Percentiles rank a stretch among this genome's conserved stretches.
phyloP scores from a whole-genome alignment of 371 early-diverging fungal species.

The Coemansia sp. region DNA sequence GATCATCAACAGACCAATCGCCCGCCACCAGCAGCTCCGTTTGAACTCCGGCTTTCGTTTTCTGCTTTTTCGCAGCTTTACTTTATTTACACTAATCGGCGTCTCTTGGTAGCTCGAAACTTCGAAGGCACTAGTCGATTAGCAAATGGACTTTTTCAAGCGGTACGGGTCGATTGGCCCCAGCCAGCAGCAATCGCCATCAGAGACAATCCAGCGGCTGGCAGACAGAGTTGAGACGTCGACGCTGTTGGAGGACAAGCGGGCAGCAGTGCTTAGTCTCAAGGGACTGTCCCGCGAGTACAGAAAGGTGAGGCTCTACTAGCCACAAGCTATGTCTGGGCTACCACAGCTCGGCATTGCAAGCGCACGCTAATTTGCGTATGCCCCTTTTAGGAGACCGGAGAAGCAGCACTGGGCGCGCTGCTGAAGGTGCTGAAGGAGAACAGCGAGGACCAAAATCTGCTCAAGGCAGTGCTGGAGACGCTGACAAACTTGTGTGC shows the following conservation, averaged over 20 bases:
- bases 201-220: slow-evolving; percentile 82
- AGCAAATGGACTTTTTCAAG: slow-evolving; percentile 78
- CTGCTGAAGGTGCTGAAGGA: slow-evolving; percentile 73
- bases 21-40: too few species aligned
- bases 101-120: background rate
- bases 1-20: too few species aligned
- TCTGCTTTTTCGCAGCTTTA: background rate
- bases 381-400: slow-evolving; percentile 68
- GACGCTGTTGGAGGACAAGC: slow-evolving; percentile 83
- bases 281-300: slow-evolving; percentile 85
- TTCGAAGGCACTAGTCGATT: background rate
- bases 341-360: too few species aligned
- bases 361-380: too few species aligned
- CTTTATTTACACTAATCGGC: slow-evolving; percentile 2
- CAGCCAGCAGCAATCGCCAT: slow-evolving; percentile 77
- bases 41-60: too few species aligned
- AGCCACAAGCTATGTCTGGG: too few species aligned
- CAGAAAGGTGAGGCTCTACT: slow-evolving; percentile 56
- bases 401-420: slow-evolving; percentile 71
- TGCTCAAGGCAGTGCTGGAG: slow-evolving; percentile 81
- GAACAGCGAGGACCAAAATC: slow-evolving; percentile 80
- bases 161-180: slow-evolving; percentile 79
- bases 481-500: slow-evolving; percentile 80
- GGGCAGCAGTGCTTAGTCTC: slow-evolving; percentile 83
- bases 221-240: slow-evolving; percentile 82